Base-by-base conservation (phyloP, 2,329 filamentous ascomycete genomes). In the Dactylonectria estremocensis region DNA sequence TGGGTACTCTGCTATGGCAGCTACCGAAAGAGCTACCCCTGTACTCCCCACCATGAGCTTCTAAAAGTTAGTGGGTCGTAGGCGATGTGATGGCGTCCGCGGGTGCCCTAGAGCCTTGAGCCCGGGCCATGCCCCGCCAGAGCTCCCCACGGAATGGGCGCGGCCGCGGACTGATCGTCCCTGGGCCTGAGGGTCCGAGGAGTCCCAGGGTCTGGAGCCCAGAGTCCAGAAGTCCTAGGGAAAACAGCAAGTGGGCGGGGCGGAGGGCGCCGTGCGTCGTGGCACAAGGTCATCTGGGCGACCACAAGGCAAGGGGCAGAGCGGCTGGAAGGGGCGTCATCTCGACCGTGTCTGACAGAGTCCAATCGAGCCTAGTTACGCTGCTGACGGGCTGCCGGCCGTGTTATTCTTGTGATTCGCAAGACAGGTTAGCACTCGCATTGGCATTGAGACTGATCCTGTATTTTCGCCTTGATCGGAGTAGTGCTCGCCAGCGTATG, bases 21-120 rank as follows among this genome's bases (percentile, higher is more conserved):
- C 56, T 69, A 75, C 70, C 73, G 69, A 74, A 57, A 65, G 46
- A 71, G 70, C 73, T 75, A 74, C 66, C 73, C 73, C 70, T 75
- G 73, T 58, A 52, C 66, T 52, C 64, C 67, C 64, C 69, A 4
- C 72, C 67, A 63, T 61, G 52, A 66, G 66, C 63, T 65, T 55
- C 68, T 69, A 66, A 56, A n/a, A 58, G n/a, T 66, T 70, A 66
- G 71, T 54, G 69, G 52, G 18, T 49, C 40, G 20, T 20, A 40
- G 55, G 58, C 60, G 60, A 40, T 54, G 37, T 43, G 40, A 57
- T 67, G 60, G 62, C 62, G 49, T 66, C 58, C 60, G 61, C 54
- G 61, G 61, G 43, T 56, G 67, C 67, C 64, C 53, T 69, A 64
- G 31, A 52, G 13, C 37, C 37, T 40, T 37, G 55, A 66, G 61